Evolutionary conservation across 257 asterid genomes (phyloP), one percentile per base, ranked within the genome.

Genomic region (Dorcoceras hygrometricum): DNA sequence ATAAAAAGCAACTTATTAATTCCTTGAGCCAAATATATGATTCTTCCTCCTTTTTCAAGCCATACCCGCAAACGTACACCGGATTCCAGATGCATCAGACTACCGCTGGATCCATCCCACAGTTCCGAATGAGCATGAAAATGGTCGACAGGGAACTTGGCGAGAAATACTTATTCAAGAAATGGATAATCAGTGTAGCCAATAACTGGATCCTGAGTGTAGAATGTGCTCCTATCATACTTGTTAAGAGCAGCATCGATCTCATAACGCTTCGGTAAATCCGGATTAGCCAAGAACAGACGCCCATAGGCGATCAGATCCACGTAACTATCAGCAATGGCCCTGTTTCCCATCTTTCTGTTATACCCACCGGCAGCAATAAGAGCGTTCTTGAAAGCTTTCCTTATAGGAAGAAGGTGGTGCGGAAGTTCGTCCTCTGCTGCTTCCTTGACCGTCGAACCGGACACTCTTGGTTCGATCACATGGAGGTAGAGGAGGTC

Each of bases 121-220:
- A 1, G 36, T 31, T 31, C 10, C 1, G 36, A 31, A 6, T 7
- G 10, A 7, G 3, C 36, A 5, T 31, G 36, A 31, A 31, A 31
- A 31, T 31, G 36, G 36, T 31, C 6, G 36, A 31, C 36, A 7
- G 7, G 10, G 7, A 31, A 31, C 10, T 0, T 5, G 36, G 10
- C 10, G 36, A 8, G 34, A 43, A 59, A 66, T n/a, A 59, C 59
- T 58, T 75, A 68, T 23, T 73, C 76, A 46, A 90, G 84, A 73
- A 79, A 84, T 22, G 96, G 93, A 58, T 90, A 88, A 63, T 90
- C 96, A 0, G 95, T 86, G 60, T 81, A 88, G 9, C 97, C 96
- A 20, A 81, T 70, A n/a, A 83, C 79, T 7, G 97, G 95, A 84
- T 90, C 89, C 0, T 77, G 56, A 0, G 70, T 77, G 29, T 86